Conservation (phyloP, 2,329 filamentous ascomycete species). For the Fusarium illudens region DNA sequence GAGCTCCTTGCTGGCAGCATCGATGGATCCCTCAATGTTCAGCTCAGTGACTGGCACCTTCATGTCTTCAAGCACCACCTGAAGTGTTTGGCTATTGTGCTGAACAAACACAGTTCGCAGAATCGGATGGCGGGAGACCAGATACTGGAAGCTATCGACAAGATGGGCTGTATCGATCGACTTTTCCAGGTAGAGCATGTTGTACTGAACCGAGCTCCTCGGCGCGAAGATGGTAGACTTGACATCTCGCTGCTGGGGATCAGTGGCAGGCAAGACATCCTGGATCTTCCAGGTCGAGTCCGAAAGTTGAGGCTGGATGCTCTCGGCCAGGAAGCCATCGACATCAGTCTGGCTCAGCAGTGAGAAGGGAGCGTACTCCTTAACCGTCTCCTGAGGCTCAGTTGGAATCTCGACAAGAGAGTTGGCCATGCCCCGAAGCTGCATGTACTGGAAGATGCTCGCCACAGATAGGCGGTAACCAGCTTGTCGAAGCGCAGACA, state of each 20-base stretch:
- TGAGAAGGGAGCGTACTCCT: slow-evolving; percentile 36
- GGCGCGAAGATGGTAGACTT: slow-evolving; percentile 32
- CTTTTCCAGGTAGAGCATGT: slow-evolving; percentile 41
- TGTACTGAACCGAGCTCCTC: slow-evolving; percentile 41
- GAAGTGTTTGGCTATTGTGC: slow-evolving; percentile 17
- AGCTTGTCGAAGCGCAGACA: slow-evolving; percentile 35
- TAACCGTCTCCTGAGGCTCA: neutral
- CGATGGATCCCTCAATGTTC: slow-evolving; percentile 12
- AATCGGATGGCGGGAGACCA: slow-evolving; percentile 35
- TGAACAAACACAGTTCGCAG: slow-evolving; percentile 41
- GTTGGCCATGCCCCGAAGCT: slow-evolving; percentile 37
- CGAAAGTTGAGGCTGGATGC: slow-evolving; percentile 25
- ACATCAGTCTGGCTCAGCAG: slow-evolving; percentile 25
- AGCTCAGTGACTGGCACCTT: slow-evolving; percentile 25
- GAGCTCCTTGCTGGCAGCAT: slow-evolving; percentile 28
- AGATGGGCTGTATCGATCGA: slow-evolving; percentile 32
- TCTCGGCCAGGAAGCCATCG: slow-evolving; percentile 25
- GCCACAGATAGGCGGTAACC: slow-evolving; percentile 40
- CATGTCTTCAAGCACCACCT: slow-evolving; percentile 36
- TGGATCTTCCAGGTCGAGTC: slow-evolving; percentile 34
- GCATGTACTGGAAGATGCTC: slow-evolving; percentile 43
- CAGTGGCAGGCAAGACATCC: slow-evolving; percentile 36
- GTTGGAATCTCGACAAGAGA: slow-evolving; percentile 19
- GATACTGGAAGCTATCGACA: slow-evolving; percentile 34
- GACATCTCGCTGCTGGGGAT: slow-evolving; percentile 35